Base-by-base conservation (phyloP, 2,329 filamentous ascomycete species). In the Pseudogymnoascus sp. region DNA sequence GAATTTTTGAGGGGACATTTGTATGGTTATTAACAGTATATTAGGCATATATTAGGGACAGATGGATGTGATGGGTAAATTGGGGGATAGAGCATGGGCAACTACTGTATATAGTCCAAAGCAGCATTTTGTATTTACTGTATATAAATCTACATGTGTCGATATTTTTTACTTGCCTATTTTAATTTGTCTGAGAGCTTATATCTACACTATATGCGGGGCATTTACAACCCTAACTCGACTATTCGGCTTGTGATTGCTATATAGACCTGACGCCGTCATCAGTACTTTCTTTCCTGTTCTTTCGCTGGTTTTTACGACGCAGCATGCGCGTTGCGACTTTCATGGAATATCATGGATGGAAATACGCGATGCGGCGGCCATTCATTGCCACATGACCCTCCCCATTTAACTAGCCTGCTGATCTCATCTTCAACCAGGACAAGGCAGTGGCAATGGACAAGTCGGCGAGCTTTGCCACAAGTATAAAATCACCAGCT, bases 121-220 rank as follows among this genome's bases (percentile, higher is more conserved):
- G 25, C 25, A 55, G n/a, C 25, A 55, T 55, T 55, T 55, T 55
- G 28, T 49, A 49, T 49, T 49, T 49, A 49, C 23, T 49, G 42
- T 55, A 55, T 55, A 55, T 55, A 55, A 55, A 55, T 55, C 9
- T 33, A 55, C 25, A 9, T 33, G 45, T 28, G 16, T n/a, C 22
- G 14, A 28, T 28, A 49, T 28, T 49, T 23, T 9, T 8, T 7
- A 49, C 28, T 49, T 49, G 23, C 7, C 42, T 49, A 16, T 45
- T n/a, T 9, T 49, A n/a, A 28, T 49, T 8, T 49, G 42, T 23
- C 23, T 49, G 5, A 16, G 9, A n/a, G 14, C 14, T 49, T 7
- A 49, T 28, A 23, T 16, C 14, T 28, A n/a, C 42, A 28, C 16
- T 49, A 49, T 49, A 8, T 9, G 14, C 23, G 12, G 19, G 19